Evolutionary conservation across 345 rosid genomes (phyloP), one percentile per base, ranked within the genome.

Genomic region (Populus tremula): DNA sequence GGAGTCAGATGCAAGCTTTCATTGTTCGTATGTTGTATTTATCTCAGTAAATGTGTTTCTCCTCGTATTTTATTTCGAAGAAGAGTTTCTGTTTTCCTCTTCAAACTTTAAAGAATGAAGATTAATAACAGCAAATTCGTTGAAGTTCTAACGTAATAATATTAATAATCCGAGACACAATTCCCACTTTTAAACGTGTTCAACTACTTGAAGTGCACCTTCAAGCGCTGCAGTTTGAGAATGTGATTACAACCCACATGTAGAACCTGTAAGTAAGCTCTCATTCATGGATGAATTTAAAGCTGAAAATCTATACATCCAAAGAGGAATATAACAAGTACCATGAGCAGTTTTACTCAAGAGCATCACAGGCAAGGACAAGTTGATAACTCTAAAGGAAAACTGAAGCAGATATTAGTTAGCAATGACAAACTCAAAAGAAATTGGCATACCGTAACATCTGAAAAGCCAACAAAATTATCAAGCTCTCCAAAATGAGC

Each of bases 401-500:
- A 54, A 31, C 1, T n/a, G 12, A 61, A 70, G 9, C 1, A 1
- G 9, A 35, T 11, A 21, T 20, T 8, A 5, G 49, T 12, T 35
- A 25, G 53, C 10, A 5, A 27, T 59, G 17, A 53, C 36, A 1
- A 23, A 25, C 3, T 31, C 69, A 14, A 53, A 62, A 20, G 68
- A 25, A 8, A 8, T n/a, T 36, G 17, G 27, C 91, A 36, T 86
- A 96, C 98, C 84, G 87, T 88, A 73, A 92, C 89, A 88, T 96
- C 97, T 71, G 97, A 84, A 80, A 96, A 91, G 67, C 98, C 98
- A 61, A 91, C 93, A 76, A 85, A 84, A 67, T 73, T 90, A 80
- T 96, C 98, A 31, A 90, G 97, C 87, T 96, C 98, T 50, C 99
- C 96, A 63, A 93, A 93, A 84, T 93, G 99, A 69, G 96, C 94